Conservation (phyloP, 2,329 filamentous ascomycete species). For the Epichloe sibirici region DNA sequence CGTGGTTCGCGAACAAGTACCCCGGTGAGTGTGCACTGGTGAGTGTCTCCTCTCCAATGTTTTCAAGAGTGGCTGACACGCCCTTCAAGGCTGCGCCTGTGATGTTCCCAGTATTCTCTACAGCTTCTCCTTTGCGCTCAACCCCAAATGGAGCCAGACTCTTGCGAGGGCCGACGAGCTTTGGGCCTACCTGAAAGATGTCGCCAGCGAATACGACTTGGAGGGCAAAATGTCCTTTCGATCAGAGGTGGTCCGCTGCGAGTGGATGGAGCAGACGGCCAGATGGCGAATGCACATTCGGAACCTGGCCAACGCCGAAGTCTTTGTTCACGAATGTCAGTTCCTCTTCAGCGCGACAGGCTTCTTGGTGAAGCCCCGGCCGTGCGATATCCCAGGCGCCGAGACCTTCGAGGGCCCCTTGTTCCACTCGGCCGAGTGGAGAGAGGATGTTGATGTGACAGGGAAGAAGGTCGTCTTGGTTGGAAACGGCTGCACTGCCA, state of each 20-base stretch:
- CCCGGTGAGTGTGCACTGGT: constrained; percentile 26
- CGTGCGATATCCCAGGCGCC: constrained; percentile 34
- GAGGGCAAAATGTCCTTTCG: constrained; percentile 25
- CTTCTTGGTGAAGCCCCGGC: constrained; percentile 20
- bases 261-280: constrained; percentile 23
- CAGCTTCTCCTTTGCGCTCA: constrained; percentile 47
- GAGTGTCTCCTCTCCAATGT: not conserved
- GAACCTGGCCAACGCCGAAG: constrained; percentile 11
- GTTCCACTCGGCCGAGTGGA: constrained; percentile 45
- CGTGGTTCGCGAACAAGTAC: constrained; percentile 53
- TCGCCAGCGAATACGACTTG: constrained; percentile 36
- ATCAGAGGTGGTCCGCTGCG: constrained; percentile 23
- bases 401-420: constrained; percentile 30
- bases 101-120: constrained; percentile 49
- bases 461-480: constrained; percentile 40
- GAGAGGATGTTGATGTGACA: constrained; percentile 32
- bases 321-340: constrained; percentile 24
- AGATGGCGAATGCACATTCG: constrained; percentile 24
- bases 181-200: constrained; percentile 37
- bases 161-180: constrained; percentile 46
- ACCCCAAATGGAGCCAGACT: constrained; percentile 46
- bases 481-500: constrained; percentile 41
- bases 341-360: constrained; percentile 27
- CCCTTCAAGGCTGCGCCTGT: constrained; percentile 30
- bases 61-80: not conserved